Evolutionary conservation across 2,329 filamentous ascomycete species (phyloP).

Genomic region (Leptographium procerum): DNA sequence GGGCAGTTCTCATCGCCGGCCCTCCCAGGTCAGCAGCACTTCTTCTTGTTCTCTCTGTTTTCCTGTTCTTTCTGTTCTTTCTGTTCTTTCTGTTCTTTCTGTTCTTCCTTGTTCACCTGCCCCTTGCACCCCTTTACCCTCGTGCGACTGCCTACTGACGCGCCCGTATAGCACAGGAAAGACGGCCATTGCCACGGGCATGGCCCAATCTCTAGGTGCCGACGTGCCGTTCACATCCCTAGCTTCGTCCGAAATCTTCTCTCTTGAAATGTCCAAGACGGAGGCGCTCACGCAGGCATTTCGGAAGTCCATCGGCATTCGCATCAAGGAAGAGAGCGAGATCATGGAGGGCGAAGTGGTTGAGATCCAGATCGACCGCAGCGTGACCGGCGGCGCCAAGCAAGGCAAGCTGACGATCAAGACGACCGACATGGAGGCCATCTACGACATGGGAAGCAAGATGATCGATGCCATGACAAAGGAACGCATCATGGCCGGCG

Average conservation of each 20-base stretch:
- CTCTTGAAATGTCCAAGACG: constrained; percentile 98
- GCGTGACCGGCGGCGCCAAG: constrained; percentile 91
- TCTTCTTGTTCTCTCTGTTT: not conserved
- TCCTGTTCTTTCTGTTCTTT: too few relatives aligned
- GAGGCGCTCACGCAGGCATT: constrained; percentile 98
- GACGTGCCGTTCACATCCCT: constrained; percentile 96
- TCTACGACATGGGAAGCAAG: constrained; percentile 98
- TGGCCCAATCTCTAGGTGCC: constrained; percentile 88
- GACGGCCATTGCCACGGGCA: constrained; percentile 96
- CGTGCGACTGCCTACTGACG: not conserved
- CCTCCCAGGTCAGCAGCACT: constrained; percentile 56
- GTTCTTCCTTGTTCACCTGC: too few relatives aligned
- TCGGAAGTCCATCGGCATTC: constrained; percentile 92
- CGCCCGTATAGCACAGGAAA: constrained; percentile 68
- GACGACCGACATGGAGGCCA: constrained; percentile 98
- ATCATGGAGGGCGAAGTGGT: constrained; percentile 99
- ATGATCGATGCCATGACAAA: constrained; percentile 99
- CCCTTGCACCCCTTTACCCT: not conserved
- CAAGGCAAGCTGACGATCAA: constrained; percentile 99
- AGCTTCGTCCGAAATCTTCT: constrained; percentile 94
- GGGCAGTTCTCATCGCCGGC: constrained; percentile 87
- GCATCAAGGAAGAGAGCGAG: constrained; percentile 98
- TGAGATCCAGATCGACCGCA: constrained; percentile 95
- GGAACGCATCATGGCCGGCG: constrained; percentile 96
- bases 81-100: too few relatives aligned